Evolutionary conservation across 177 flowering plant species (phyloP).

Genomic region (Vitis hybrid): DNA sequence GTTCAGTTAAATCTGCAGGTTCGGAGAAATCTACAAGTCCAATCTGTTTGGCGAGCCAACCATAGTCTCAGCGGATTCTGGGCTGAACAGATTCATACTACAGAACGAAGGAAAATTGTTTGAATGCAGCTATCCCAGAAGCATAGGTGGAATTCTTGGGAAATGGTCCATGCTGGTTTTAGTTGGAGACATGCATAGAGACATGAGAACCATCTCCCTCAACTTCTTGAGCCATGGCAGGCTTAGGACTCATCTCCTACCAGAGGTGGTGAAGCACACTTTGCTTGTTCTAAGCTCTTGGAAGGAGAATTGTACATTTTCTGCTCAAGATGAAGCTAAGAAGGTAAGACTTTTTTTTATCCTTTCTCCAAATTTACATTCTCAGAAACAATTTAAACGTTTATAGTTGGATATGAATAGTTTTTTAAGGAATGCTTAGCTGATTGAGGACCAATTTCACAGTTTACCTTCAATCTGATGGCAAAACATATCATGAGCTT

Average conservation of each 20-base stretch:
- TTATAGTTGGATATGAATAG: no score
- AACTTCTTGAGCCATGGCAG: constrained; percentile 78
- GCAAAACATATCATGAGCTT: constrained; percentile 94
- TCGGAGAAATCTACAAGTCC: constrained; percentile 80
- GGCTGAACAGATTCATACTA: constrained; percentile 66
- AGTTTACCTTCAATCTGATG: constrained; percentile 97
- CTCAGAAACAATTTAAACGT: no score
- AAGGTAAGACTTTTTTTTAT: constrained; percentile 44
- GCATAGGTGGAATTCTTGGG: constrained; percentile 89
- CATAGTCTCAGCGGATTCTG: constrained; percentile 87
- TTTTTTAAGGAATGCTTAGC: no score
- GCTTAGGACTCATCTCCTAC: constrained; percentile 61
- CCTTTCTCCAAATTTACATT: no score
- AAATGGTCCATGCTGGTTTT: constrained; percentile 93
- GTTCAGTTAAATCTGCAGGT: constrained; percentile 42
- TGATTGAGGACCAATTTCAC: constrained; percentile 4
- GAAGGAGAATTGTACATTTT: constrained; percentile 50
- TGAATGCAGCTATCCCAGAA: constrained; percentile 91
- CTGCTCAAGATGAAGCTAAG: constrained; percentile 94
- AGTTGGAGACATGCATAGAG: constrained; percentile 91
- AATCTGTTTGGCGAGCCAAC: constrained; percentile 85
- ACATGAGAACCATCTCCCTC: constrained; percentile 83
- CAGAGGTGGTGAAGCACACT: constrained; percentile 71
- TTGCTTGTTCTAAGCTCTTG: constrained; percentile 68
- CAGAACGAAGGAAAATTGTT: constrained; percentile 87